Evolutionary conservation across 371 early-diverging fungal species (phyloP), one percentile per base, ranked within the genome.

Genomic region (Apophysomyces ossiformis): DNA sequence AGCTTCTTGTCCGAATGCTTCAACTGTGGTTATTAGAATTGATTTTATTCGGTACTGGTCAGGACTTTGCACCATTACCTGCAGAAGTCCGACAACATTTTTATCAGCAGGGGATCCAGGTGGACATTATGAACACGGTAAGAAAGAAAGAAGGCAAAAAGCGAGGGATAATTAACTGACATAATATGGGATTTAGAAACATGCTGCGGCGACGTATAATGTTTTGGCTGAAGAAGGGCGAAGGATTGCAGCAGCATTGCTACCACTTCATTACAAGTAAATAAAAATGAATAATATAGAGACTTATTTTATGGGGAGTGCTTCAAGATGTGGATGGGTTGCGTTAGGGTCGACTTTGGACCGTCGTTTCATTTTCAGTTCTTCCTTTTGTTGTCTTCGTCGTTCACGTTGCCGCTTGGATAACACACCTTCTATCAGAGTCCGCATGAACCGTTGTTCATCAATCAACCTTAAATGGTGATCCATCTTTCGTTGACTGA

Each of bases 61-160:
- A 76, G 67, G 64, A 76, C 12, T 85, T 87, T 68, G 72, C 78
- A 2, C 87, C 85, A 7, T 60, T 87, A 58, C 85, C 85, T 43
- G 81, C 79, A 38, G 70, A 83, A 39, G 71, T 87, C 13, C 73
- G 86, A 41, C 67, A 78, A 11, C 83, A 79, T 56, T 78, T 87
- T 64, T 79, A 81, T 54, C 66, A 79, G 9, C 69, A 81, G 15
- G 88, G 88, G 37, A 73, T 87, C 15, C 88, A 87, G 63, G 88
- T 87, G 41, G 88, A 87, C 69, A 80, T 81, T 70, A 87, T 87
- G 88, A 85, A 78, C 68, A 79, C 88, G 37, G 88, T 87, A 82
- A 73, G 73, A 63, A 64, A 45, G 13, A 1, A 57, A 32, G 37
- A 60, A 66, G 44, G 11, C 26, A 50, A 56, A 13, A 13, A 45